Percentiles rank a stretch among this genome's conserved stretches.
Conservation (phyloP, 306 rosid species). For the Begonia masoniana region DNA sequence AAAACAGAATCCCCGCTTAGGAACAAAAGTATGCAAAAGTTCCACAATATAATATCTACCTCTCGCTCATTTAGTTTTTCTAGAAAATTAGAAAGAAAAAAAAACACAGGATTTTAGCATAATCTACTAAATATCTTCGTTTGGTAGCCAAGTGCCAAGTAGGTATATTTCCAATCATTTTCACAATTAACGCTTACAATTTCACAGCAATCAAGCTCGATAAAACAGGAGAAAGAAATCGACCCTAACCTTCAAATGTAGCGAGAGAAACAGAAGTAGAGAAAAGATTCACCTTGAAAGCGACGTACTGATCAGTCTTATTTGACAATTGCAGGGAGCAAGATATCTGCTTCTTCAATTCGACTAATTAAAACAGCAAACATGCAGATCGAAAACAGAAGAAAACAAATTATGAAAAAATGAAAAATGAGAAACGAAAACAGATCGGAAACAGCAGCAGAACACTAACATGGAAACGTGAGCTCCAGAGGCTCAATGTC, state of each 20-base stretch:
- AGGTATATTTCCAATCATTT: no score
- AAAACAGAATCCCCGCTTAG: slow-evolving; percentile 3
- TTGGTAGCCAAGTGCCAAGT: no score
- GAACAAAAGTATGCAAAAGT: no score
- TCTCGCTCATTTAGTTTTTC: no score
- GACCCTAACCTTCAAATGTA: no score
- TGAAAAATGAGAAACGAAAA: slow-evolving; percentile 16
- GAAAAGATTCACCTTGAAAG: slow-evolving; percentile 58
- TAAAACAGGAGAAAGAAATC: no score
- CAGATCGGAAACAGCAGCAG: slow-evolving; percentile 15
- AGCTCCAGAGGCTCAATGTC: slow-evolving; percentile 82
- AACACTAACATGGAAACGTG: slow-evolving; percentile 53
- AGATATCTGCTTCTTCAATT: slow-evolving; percentile 90
- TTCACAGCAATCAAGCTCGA: no score
- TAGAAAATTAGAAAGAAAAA: no score
- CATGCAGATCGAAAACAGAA: neutral
- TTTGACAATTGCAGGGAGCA: slow-evolving; percentile 73
- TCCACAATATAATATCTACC: no score
- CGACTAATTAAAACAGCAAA: slow-evolving; percentile 31
- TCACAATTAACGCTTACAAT: no score
- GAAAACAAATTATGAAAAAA: slow-evolving; percentile 7
- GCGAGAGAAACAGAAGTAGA: neutral
- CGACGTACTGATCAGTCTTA: slow-evolving; percentile 71
- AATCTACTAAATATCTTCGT: no score
- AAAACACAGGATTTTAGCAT: no score